Evolutionary conservation across 108 stramenopile genomes (phyloP), one percentile per base, ranked within the genome.

Genomic region (Cyclotella distinguenda): DNA sequence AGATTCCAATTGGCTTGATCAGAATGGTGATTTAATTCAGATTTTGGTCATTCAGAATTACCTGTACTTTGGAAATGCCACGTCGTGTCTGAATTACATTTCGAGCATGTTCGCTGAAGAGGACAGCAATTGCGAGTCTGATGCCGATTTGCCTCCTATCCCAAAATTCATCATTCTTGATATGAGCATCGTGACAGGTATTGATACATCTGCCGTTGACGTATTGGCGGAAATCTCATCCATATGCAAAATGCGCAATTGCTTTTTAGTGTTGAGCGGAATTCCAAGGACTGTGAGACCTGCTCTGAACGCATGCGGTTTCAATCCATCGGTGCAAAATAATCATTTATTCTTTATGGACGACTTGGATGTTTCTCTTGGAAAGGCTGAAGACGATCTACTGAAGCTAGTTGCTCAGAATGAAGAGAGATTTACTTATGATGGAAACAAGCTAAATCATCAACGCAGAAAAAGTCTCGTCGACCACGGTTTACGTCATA

Each of bases 1-100:
- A 23, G 70, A 83, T 30, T 74, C 68, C 16, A 58, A 60, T 2
- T 89, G 87, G 87, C 72, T 92, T 50, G 83, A 89, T 50, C 55
- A 78, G n/a, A 62, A 92, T 59, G 88, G 81, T 13, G 86, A 87
- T 50, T 44, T 76, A 16, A 84, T 89, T 27, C 90, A 88, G 34
- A 60, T 88, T 3, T 50, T 91, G 12, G 81, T 88, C 1, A 64
- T 91, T 19, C 90, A 91, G 57, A 88, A 85, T 48, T 91, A 88
- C 60, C 68, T 91, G 12, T 92, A 89, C 59, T 92, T 92, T 60
- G 91, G 91, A 15, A 92, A 92, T 67, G 86, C 88, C 5, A 66
- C 64, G 2, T 82, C 87, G 0, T 71, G 86, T 27, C 70, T 76
- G n/a, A 69, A 71, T 45, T 89, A 92, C 55, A 75, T 92, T 25